Conservation (phyloP, 108 stramenopile species). For the Fragilaria radians region DNA sequence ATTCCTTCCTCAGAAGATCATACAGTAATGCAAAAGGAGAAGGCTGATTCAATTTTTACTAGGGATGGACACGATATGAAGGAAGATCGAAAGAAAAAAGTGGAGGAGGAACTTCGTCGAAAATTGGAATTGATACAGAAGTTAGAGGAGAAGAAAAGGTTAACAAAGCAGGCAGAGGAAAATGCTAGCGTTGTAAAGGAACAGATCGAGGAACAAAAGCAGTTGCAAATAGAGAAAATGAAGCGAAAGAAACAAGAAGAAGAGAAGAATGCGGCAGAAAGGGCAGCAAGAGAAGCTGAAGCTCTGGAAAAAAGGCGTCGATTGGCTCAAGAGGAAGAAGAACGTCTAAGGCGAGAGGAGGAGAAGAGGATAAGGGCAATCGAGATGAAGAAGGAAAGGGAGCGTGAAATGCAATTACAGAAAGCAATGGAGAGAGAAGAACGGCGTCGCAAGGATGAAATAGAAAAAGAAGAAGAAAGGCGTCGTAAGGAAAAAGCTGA, state of each 20-base stretch:
- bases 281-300: background rate
- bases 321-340: slow-evolving; percentile 9
- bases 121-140: slow-evolving; percentile 7
- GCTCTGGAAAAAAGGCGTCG: slow-evolving; percentile 9
- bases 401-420: background rate
- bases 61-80: slow-evolving; percentile 19
- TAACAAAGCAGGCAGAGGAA: slow-evolving; percentile 18
- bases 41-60: slow-evolving; percentile 1
- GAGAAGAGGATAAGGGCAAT: slow-evolving; percentile 16
- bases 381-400: slow-evolving; percentile 12
- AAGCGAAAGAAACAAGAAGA: slow-evolving; percentile 7
- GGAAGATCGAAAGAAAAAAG: slow-evolving; percentile 17
- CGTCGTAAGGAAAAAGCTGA: slow-evolving; percentile 18
- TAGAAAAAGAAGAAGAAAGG: background rate
- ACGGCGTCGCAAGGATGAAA: background rate
- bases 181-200: slow-evolving; percentile 3
- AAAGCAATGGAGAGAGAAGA: background rate
- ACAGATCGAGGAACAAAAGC: slow-evolving; percentile 10
- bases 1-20: slow-evolving; percentile 7
- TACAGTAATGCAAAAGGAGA: slow-evolving; percentile 5
- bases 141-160: slow-evolving; percentile 15
- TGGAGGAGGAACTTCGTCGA: slow-evolving; percentile 14
- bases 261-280: slow-evolving; percentile 10
- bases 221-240: slow-evolving; percentile 7
- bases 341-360: background rate